Conservation (phyloP, 257 asterid species). For the Solanum raphanifolium region DNA sequence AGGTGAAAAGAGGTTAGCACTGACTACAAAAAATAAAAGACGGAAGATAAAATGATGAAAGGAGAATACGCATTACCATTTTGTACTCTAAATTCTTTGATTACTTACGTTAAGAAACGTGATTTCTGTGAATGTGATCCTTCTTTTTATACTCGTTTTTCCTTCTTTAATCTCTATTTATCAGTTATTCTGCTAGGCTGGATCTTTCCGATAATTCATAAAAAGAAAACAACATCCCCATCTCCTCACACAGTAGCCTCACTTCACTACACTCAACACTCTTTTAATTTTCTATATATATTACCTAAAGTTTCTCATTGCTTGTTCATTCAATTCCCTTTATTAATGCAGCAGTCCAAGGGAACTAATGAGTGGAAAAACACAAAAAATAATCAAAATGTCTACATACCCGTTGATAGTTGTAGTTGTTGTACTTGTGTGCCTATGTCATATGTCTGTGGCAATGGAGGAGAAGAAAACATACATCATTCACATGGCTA, state of each 20-base stretch:
- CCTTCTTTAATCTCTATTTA: background rate
- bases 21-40: background rate
- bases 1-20: background rate
- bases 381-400: background rate
- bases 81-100: background rate
- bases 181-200: background rate
- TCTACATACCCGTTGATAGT: background rate
- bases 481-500: constrained; percentile 78
- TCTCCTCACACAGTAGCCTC: background rate
- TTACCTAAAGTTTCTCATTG: constrained; percentile 1
- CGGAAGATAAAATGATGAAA: background rate
- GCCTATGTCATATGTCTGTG: constrained; percentile 6
- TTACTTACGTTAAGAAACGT: background rate
- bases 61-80: background rate
- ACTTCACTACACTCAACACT: background rate
- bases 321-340: background rate
- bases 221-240: background rate
- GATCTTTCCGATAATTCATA: background rate
- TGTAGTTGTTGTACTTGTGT: constrained; percentile 9
- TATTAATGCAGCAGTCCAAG: background rate
- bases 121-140: background rate
- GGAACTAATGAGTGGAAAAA: background rate
- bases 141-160: background rate
- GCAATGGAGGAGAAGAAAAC: constrained; percentile 25
- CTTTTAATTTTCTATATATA: background rate